Base-by-base conservation (phyloP, 441 rosid species). In the Bruguiera hainesii region DNA sequence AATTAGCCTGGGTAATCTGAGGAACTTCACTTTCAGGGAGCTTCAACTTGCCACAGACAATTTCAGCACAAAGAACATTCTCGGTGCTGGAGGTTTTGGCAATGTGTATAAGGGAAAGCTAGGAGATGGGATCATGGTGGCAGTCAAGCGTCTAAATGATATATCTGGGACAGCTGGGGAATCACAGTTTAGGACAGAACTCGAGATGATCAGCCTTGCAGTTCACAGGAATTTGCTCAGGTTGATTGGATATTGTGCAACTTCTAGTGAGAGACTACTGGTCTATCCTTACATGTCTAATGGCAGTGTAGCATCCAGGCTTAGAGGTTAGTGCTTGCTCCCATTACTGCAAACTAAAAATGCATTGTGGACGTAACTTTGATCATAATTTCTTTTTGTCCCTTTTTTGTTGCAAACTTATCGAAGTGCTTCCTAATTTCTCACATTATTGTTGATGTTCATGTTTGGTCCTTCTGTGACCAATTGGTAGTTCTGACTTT, bases 11-110 rank as follows among this genome's bases (percentile, higher is more conserved):
- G 96, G 96, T 26, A 92, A 92, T 68, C 88, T 92, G 53, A 83
- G 81, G 72, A 78, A 57, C 83, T 90, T 92, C 79, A 76, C 87
- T 23, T 85, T 90, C 76, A 85, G 86, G 74, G 97, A 92, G 78
- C 89, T 92, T 13, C 96, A 87, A 70, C 75, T 71, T 65, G 88
- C 97, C 16, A 90, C 93, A 0, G 88, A 89, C 75, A 89, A 83
- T 79, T 92, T 92, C 80, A 84, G 84, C 73, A 75, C 88, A 50
- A 92, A 85, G 76, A 81, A 78, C 73, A 84, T 92, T 56, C 96
- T 90, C 51, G 96, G 97, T 23, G 77, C 88, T 0, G 98, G 97
- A 67, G 98, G 98, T 29, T 92, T 90, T 65, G 97, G 97, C 69
- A 82, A 89, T 82, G 98, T 90, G 39, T 93, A 93, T 79, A 84